A percentile compares a stretch with the other conserved stretches of the same genome.
Evolutionary conservation across 805 yeast species (phyloP).

Genomic region (Candida nitratophila): DNA sequence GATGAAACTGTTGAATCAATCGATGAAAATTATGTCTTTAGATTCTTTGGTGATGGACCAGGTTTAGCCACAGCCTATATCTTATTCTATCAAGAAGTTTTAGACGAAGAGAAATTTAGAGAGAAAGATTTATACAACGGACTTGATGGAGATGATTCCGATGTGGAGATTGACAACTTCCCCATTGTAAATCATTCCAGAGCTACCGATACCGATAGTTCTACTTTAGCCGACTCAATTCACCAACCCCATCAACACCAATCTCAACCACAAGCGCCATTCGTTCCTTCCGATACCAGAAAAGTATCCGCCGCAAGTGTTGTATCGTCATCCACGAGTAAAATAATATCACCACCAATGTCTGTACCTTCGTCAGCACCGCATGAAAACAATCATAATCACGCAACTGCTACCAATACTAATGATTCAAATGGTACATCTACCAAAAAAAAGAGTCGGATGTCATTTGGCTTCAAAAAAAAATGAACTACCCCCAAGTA

Average conservation of each 20-base stretch:
- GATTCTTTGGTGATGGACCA: conserved; percentile 82
- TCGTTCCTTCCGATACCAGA: not conserved
- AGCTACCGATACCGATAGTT: not conserved
- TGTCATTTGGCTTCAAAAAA: conserved; percentile 14
- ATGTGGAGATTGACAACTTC: not conserved
- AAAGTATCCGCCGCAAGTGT: not conserved
- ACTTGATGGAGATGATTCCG: conserved; percentile 17
- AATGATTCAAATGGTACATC: not conserved
- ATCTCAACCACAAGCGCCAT: not conserved
- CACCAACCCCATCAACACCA: not conserved
- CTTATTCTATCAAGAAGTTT: conserved; percentile 62
- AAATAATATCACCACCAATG: not conserved
- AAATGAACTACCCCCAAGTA: conserved; percentile 2
- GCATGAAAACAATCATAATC: not conserved
- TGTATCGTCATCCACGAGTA: not conserved
- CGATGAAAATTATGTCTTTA: conserved; percentile 72
- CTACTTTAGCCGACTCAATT: not conserved
- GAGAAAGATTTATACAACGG: conserved; percentile 23
- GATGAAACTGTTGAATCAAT: conserved; percentile 92
- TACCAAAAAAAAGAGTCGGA: conserved; percentile 11
- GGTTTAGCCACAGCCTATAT: conserved; percentile 91
- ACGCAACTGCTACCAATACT: not conserved
- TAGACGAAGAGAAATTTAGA: conserved; percentile 31
- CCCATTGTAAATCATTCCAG: no score
- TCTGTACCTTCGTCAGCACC: not conserved